Evolutionary conservation across 768 basidiomycete genomes (phyloP).

Genomic region (Tricholoma sp.): DNA sequence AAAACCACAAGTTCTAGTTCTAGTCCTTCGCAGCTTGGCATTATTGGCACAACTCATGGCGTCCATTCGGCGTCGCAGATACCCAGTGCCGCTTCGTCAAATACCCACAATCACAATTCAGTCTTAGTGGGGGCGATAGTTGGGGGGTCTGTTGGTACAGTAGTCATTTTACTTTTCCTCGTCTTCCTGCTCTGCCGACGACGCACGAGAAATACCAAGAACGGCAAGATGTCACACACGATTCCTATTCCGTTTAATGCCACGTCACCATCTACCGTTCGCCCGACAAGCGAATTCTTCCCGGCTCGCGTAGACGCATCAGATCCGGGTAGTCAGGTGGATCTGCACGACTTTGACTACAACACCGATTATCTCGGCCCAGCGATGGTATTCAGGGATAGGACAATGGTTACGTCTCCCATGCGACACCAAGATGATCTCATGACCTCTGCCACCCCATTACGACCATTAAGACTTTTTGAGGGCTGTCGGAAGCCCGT

Average conservation of each 20-base stretch:
- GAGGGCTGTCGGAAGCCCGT: neutral
- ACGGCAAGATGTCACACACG: neutral
- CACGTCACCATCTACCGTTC: neutral
- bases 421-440: neutral
- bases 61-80: neutral
- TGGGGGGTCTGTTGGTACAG: slow-evolving; percentile 9
- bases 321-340: neutral
- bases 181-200: slow-evolving; percentile 6
- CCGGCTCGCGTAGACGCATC: neutral
- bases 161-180: slow-evolving; percentile 5
- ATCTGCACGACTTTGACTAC: neutral
- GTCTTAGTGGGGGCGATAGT: slow-evolving; percentile 6
- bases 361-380: neutral
- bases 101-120: neutral
- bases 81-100: neutral
- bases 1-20: neutral
- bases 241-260: neutral
- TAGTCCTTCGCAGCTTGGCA: neutral
- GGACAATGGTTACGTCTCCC: neutral
- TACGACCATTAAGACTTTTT: neutral
- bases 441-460: neutral
- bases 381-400: too few species aligned
- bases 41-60: neutral
- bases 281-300: neutral
- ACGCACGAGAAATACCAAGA: neutral